Conservation (phyloP, 2,329 filamentous ascomycete species). For the Diaporthe capsici region DNA sequence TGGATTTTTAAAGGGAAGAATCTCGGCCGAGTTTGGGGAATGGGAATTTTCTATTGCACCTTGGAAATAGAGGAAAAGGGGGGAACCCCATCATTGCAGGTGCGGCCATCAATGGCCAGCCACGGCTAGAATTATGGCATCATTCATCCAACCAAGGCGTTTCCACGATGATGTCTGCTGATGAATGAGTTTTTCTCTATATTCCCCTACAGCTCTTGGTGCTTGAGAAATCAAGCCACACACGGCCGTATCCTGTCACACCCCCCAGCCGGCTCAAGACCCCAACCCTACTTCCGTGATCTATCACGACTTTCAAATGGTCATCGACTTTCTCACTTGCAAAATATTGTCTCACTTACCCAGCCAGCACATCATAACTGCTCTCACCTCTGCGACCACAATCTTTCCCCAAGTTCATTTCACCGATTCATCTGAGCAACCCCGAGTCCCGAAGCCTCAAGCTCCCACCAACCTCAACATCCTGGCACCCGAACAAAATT, state of each 20-base stretch:
- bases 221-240: background rate
- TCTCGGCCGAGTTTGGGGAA: background rate
- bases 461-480: background rate
- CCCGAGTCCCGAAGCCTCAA: background rate
- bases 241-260: background rate
- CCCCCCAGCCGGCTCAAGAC: background rate
- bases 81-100: constrained; percentile 4
- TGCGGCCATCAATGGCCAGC: background rate
- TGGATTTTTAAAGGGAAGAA: background rate
- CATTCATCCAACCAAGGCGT: too few species aligned
- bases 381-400: too few species aligned
- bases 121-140: constrained; percentile 6
- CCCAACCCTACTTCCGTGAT: constrained; percentile 3
- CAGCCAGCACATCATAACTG: background rate
- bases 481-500: background rate
- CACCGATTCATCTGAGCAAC: background rate
- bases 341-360: background rate
- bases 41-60: background rate
- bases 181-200: background rate
- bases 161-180: background rate
- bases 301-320: background rate
- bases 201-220: background rate
- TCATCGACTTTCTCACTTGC: background rate
- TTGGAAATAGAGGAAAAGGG: constrained; percentile 1
- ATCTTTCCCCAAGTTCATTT: background rate